Conservation (phyloP, 1,284 basidiomycete genomes). For the Rhodotorula sp. region DNA sequence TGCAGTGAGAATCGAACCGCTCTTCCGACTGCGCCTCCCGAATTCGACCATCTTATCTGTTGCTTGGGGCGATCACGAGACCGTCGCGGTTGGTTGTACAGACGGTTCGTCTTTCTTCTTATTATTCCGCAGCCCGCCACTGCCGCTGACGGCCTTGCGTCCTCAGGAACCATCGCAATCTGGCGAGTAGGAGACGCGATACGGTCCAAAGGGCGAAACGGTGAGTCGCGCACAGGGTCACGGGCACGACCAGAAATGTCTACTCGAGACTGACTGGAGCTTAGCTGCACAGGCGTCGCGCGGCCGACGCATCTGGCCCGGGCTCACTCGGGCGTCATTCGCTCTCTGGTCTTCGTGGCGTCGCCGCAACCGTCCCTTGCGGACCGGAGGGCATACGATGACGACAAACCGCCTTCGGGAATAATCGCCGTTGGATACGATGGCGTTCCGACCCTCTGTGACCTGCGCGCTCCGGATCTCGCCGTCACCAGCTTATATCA, state of each 20-base stretch:
- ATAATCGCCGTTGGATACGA: constrained; percentile 74
- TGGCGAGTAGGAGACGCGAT: constrained; percentile 27
- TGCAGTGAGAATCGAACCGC: constrained; percentile 29
- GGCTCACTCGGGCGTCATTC: constrained; percentile 74
- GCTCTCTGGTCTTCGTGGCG: constrained; percentile 67
- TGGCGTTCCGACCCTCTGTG: constrained; percentile 67
- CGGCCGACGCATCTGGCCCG: constrained; percentile 60
- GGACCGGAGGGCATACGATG: constrained; percentile 42
- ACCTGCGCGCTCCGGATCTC: constrained; percentile 61
- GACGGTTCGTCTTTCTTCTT: constrained; percentile 11
- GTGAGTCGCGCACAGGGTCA: neutral
- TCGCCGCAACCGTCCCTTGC: constrained; percentile 58
- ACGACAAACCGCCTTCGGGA: constrained; percentile 63
- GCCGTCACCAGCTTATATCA: constrained; percentile 65
- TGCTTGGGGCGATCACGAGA: constrained; percentile 26
- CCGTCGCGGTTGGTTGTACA: constrained; percentile 30
- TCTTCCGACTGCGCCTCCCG: constrained; percentile 23
- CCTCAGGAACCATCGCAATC: constrained; percentile 17
- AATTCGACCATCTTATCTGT: constrained; percentile 23
- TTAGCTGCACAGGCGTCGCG: neutral
- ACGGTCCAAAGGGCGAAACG: neutral
- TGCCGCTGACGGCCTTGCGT: neutral
- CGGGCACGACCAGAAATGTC: too few relatives aligned
- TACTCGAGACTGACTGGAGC: neutral
- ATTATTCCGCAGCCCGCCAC: too few relatives aligned